Evolutionary conservation across 192 early-diverging fungal genomes (phyloP), one percentile per base, ranked within the genome.

Genomic region (Rhizoclosmatium sp.): DNA sequence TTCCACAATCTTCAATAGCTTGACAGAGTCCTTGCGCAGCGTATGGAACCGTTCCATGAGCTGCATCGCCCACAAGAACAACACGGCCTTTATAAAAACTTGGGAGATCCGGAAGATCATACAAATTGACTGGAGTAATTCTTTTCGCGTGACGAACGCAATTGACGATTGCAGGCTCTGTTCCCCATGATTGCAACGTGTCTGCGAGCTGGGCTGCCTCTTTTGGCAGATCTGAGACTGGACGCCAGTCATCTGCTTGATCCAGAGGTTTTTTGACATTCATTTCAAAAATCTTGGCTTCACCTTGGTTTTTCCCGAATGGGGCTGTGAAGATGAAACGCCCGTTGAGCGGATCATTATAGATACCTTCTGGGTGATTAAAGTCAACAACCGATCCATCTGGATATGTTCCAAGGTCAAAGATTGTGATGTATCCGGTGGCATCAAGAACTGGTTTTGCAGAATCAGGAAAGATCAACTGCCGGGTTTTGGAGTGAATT

Each of bases 81-180:
- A 31, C 31, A 31, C 31, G 31, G 31, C 68, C 68, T 19, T 41
- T 47, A 1, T 40, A 16, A 41, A 69, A 47, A 12, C 12, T 9
- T 47, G 68, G 68, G 7, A 69, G 31, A 47, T 69, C 68, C 47
- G 68, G 68, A 23, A 69, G 31, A 47, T 69, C 68, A 46, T 69
- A 69, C 31, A 69, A 16, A 46, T 69, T 69, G 2, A 69, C 68
- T 47, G 68, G 68, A 14, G 68, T 69, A 19, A 69, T 9, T 47
- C 46, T 16, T 41, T 39, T 16, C 12, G 68, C 14, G 46, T 69
- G 68, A 16, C 46, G 31, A 46, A 69, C 47, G 68, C 68, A 69
- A 14, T 41, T 16, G 0, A 69, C 68, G 4, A 69, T 7, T 12
- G 14, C 47, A 10, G 39, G 41, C 41, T 16, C n/a, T 12, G 42